Evolutionary conservation across 495 filamentous ascomycete species (phyloP).

Genomic region (Choiromyces venosus): DNA sequence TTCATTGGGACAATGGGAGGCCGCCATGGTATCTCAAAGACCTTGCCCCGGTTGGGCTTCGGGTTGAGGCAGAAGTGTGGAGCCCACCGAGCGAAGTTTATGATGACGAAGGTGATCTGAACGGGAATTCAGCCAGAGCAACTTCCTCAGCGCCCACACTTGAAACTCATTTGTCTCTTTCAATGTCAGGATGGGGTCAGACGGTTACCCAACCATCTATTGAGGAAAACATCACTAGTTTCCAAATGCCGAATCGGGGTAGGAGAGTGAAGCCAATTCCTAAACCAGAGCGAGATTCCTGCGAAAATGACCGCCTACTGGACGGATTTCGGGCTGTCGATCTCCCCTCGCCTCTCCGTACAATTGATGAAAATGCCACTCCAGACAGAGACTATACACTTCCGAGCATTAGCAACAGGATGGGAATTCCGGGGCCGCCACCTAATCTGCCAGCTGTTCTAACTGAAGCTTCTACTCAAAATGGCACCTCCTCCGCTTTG

Average conservation of each 20-base stretch:
- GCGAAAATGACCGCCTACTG: conserved; percentile 29
- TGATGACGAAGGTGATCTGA: conserved; percentile 7
- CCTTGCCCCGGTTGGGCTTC: conserved; percentile 64
- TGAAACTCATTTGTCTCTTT: background rate
- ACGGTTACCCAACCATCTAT: background rate
- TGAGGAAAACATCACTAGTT: background rate
- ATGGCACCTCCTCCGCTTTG: background rate
- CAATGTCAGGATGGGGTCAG: background rate
- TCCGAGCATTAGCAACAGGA: conserved; percentile 2
- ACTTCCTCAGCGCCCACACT: background rate
- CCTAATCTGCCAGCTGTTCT: background rate
- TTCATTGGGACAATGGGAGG: conserved; percentile 30
- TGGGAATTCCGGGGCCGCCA: conserved; percentile 7
- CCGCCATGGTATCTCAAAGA: conserved; percentile 77
- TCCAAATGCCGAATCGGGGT: background rate
- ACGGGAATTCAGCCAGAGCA: background rate
- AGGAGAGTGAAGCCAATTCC: background rate
- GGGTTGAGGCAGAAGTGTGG: conserved; percentile 11
- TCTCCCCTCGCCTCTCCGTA: conserved; percentile 37
- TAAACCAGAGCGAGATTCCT: conserved; percentile 9
- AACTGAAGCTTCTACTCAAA: background rate
- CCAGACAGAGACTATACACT: conserved; percentile 8
- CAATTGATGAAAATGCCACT: conserved; percentile 16
- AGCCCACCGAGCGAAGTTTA: conserved; percentile 7
- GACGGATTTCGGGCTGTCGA: conserved; percentile 37